Conservation (phyloP, 352 stramenopile species). For the Globisporangium acanthophoron region DNA sequence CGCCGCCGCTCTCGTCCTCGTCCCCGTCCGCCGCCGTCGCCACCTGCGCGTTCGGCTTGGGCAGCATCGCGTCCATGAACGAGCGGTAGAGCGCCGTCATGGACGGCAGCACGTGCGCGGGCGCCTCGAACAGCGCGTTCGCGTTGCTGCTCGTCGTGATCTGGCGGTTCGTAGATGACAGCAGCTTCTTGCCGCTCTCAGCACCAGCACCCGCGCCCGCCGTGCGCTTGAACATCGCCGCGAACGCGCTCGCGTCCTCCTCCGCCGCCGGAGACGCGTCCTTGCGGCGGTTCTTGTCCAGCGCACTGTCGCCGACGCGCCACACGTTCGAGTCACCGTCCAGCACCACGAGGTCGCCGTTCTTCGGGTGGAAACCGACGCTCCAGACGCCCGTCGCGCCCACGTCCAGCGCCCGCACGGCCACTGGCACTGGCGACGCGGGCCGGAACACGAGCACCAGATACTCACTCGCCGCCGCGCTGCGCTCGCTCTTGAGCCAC, state of each 20-base stretch:
- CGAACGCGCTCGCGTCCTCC: slow-evolving; percentile 32
- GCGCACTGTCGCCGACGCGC: slow-evolving; percentile 41
- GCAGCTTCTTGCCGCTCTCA: slow-evolving; percentile 16
- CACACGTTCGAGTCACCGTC: slow-evolving; percentile 53
- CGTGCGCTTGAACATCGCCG: slow-evolving; percentile 36
- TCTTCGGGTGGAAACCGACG: slow-evolving; percentile 49
- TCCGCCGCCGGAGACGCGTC: slow-evolving; percentile 24
- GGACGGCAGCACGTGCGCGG: slow-evolving; percentile 75
- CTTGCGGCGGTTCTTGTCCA: slow-evolving; percentile 33
- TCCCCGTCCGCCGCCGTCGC: slow-evolving; percentile 1
- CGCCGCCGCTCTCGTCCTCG: slow-evolving; percentile 4
- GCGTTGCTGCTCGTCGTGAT: slow-evolving; percentile 7
- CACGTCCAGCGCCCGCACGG: slow-evolving; percentile 37
- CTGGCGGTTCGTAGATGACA: slow-evolving; percentile 8
- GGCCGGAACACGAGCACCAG: slow-evolving; percentile 47
- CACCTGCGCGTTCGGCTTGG: slow-evolving; percentile 38
- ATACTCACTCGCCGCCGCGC: slow-evolving; percentile 10
- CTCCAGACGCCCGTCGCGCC: slow-evolving; percentile 32
- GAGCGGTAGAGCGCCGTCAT: slow-evolving; percentile 80
- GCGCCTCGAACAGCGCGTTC: slow-evolving; percentile 66
- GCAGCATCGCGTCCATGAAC: slow-evolving; percentile 87
- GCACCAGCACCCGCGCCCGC: slow-evolving; percentile 2
- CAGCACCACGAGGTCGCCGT: slow-evolving; percentile 53
- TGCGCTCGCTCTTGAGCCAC: slow-evolving; percentile 18
- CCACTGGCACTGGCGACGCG: slow-evolving; percentile 38